Conservation (phyloP, 306 rosid genomes). For the Corylus heterophylla region DNA sequence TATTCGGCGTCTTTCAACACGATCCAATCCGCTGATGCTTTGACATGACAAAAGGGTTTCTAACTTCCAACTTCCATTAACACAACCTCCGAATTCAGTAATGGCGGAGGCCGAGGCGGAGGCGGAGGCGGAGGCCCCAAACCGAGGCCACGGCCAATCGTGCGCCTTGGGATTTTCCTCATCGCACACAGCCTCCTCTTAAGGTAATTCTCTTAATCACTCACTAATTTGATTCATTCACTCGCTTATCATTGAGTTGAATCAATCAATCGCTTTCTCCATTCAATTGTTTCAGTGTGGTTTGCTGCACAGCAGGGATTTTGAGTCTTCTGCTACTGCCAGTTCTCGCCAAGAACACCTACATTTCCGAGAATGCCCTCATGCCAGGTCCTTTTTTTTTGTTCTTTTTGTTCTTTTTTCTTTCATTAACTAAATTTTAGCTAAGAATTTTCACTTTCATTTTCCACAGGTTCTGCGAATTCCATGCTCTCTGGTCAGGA, state of each 20-base stretch:
- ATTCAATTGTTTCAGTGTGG: slow-evolving; percentile 41
- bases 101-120: slow-evolving; percentile 37
- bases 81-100: not conserved
- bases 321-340: slow-evolving; percentile 85
- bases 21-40: too few relatives aligned
- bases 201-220: slow-evolving; percentile 44
- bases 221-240: not conserved
- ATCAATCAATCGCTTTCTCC: not conserved
- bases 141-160: slow-evolving; percentile 59
- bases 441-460: not conserved
- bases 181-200: slow-evolving; percentile 71
- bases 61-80: not conserved
- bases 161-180: slow-evolving; percentile 65
- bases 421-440: not conserved
- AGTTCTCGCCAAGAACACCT: slow-evolving; percentile 81
- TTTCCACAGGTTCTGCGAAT: slow-evolving; percentile 64
- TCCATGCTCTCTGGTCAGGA: slow-evolving; percentile 72
- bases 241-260: not conserved
- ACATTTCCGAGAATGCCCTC: slow-evolving; percentile 92
- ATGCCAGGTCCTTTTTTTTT: slow-evolving; percentile 65
- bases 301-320: slow-evolving; percentile 69
- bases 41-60: too few relatives aligned
- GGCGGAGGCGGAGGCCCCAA: slow-evolving; percentile 25
- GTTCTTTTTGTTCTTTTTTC: not conserved
- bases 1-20: not conserved